Percentiles rank a stretch among this genome's conserved stretches.
Evolutionary conservation across 2,329 filamentous ascomycete species (phyloP).

Genomic region (Penicillium concentricum): DNA sequence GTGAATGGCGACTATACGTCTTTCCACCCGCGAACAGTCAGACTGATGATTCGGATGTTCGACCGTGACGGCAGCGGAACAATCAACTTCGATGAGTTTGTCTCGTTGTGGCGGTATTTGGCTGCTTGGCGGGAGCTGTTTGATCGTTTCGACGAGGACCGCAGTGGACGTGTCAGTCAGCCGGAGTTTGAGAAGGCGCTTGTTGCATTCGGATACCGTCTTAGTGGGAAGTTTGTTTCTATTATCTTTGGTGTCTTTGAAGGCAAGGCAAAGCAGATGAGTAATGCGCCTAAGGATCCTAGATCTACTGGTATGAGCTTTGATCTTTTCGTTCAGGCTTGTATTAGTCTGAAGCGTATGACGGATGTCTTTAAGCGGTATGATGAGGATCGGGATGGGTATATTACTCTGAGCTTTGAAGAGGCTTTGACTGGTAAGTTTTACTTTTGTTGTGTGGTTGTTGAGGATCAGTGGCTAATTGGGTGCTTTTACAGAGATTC

Average conservation of each 20-base stretch:
- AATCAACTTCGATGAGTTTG: constrained; percentile 95
- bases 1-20: constrained; percentile 96
- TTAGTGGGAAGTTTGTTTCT: constrained; percentile 79
- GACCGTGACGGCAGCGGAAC: constrained; percentile 85
- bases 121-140: constrained; percentile 92
- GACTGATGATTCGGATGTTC: constrained; percentile 99
- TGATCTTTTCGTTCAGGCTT: constrained; percentile 95
- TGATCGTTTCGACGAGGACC: constrained; percentile 89
- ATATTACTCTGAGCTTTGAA: constrained; percentile 79
- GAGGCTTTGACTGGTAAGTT: constrained; percentile 67
- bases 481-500: constrained; percentile 27
- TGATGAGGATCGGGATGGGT: constrained; percentile 93
- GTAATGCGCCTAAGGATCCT: constrained; percentile 32
- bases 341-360: constrained; percentile 96
- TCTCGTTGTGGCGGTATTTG: constrained; percentile 92
- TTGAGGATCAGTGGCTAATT: constrained; percentile 6
- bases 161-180: constrained; percentile 80
- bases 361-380: constrained; percentile 99
- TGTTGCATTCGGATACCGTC: constrained; percentile 87
- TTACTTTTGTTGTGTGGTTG: not conserved
- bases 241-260: constrained; percentile 88
- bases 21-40: constrained; percentile 90
- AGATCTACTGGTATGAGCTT: constrained; percentile 72
- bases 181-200: constrained; percentile 87
- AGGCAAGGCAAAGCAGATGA: constrained; percentile 48